A percentile compares a stretch with the other conserved stretches of the same genome.
These are phyloP conservation scores for Colletotrichum graminicola DNA, from an alignment of 2,329 filamentous ascomycete genomes.

Conservation along the genomic window DNA sequence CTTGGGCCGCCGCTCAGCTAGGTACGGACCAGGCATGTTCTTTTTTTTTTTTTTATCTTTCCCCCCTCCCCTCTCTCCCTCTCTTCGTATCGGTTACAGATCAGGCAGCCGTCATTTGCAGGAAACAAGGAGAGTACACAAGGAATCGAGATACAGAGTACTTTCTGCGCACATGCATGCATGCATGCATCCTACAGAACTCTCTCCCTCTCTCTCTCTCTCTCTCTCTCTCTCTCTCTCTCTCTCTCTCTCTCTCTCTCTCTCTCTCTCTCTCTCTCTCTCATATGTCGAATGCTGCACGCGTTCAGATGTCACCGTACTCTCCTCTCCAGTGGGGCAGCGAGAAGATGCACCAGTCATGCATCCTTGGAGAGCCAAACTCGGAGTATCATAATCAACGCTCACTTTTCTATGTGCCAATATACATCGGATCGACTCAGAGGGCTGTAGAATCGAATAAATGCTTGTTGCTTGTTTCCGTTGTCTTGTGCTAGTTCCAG, in stretches of 20 bases:
- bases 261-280: too few relatives aligned
- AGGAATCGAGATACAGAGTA: too few relatives aligned
- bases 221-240: background rate
- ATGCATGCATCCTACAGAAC: background rate
- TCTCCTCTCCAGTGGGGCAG: background rate
- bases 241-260: background rate
- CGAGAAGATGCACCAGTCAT: background rate
- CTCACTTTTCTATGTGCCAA: background rate
- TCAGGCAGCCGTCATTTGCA: background rate
- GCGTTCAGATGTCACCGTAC: background rate
- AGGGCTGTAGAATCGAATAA: background rate
- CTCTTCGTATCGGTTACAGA: background rate
- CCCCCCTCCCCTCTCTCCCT: background rate
- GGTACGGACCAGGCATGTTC: background rate
- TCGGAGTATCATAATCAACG: background rate
- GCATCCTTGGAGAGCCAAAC: background rate
- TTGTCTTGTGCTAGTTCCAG: slow-evolving; percentile 16
- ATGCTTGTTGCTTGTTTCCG: slow-evolving; percentile 4
- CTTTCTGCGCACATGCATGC: background rate
- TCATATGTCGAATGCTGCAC: background rate
- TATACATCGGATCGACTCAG: background rate
- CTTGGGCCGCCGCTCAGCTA: background rate
- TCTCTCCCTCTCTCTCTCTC: background rate
- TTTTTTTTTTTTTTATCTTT: too few relatives aligned
- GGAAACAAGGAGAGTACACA: too few relatives aligned